phyloP scores from a whole-genome alignment of 2,329 filamentous ascomycete genomes.

The Parastagonospora avenae region DNA sequence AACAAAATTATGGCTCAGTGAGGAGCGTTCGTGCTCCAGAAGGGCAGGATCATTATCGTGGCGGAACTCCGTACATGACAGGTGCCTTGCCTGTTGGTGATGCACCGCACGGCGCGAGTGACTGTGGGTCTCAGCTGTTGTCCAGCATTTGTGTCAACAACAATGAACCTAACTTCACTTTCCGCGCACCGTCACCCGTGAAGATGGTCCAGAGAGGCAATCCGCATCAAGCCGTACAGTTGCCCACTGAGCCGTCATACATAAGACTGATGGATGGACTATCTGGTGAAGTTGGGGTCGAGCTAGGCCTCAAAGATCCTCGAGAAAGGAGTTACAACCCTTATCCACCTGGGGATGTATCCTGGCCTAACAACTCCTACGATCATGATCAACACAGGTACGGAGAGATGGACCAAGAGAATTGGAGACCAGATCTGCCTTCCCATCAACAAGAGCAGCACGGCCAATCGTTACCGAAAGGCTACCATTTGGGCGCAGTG shows the following conservation, averaged over 20 bases:
- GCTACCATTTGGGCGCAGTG: constrained; percentile 5
- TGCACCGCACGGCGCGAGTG: background rate
- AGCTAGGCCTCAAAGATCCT: constrained; percentile 37
- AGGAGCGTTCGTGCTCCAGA: background rate
- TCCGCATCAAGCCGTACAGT: constrained; percentile 4
- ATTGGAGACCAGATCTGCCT: constrained; percentile 19
- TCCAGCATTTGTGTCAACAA: constrained; percentile 8
- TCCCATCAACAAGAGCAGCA: constrained; percentile 24
- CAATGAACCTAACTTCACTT: constrained; percentile 19
- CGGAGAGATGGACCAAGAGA: constrained; percentile 2
- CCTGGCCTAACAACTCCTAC: constrained; percentile 4
- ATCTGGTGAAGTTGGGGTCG: constrained; percentile 23
- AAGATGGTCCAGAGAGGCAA: constrained; percentile 6
- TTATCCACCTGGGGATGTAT: background rate
- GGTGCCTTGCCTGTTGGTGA: constrained; percentile 28
- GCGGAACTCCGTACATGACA: constrained; percentile 26
- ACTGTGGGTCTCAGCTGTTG: constrained; percentile 6
- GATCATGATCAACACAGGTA: background rate
- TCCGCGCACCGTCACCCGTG: constrained; percentile 22
- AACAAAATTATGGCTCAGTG: background rate
- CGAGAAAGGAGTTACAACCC: constrained; percentile 9
- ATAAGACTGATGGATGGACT: constrained; percentile 39
- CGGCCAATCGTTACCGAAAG: constrained; percentile 3
- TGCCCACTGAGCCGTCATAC: constrained; percentile 35
- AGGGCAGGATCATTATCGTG: constrained; percentile 1